Evolutionary conservation across 805 yeast genomes (phyloP).

Genomic region (Maudiozyma bulderi): DNA sequence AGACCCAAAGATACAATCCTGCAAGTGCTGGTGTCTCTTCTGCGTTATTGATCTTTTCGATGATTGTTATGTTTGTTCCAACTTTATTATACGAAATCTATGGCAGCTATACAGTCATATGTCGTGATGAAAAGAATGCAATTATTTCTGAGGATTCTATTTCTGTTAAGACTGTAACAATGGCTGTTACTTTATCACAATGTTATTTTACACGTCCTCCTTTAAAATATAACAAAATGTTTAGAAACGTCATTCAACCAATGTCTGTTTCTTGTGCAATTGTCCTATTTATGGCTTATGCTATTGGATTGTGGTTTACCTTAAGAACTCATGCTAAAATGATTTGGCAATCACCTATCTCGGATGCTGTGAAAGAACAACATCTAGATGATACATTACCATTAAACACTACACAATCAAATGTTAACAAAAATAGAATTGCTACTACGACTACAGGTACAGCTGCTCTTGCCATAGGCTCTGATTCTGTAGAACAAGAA

Average conservation of each 20-base stretch:
- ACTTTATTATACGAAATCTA: conserved; percentile 82
- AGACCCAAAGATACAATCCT: conserved; percentile 93
- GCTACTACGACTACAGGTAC: not conserved
- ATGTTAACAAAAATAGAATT: conserved; percentile 3
- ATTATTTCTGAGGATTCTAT: conserved; percentile 5
- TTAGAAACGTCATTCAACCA: conserved; percentile 63
- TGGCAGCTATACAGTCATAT: conserved; percentile 73
- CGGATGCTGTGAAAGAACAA: conserved; percentile 16
- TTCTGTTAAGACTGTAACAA: conserved; percentile 39
- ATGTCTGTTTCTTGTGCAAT: conserved; percentile 73
- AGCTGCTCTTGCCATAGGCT: no score
- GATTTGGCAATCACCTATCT: conserved; percentile 61
- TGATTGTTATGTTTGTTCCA: conserved; percentile 87
- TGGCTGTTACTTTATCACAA: conserved; percentile 21
- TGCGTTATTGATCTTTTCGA: conserved; percentile 86
- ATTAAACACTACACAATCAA: conserved; percentile 2
- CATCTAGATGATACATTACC: conserved; percentile 2
- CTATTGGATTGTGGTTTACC: conserved; percentile 85
- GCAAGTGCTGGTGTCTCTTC: conserved; percentile 95
- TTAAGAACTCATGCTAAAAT: conserved; percentile 92
- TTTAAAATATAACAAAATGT: conserved; percentile 58
- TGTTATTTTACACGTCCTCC: conserved; percentile 78
- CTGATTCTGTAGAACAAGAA: not conserved
- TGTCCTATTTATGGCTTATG: conserved; percentile 72
- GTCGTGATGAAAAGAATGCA: conserved; percentile 31